These are phyloP conservation scores for Lumnitzera littorea DNA, from an alignment of 345 rosid species.

Conservation along the genomic window DNA sequence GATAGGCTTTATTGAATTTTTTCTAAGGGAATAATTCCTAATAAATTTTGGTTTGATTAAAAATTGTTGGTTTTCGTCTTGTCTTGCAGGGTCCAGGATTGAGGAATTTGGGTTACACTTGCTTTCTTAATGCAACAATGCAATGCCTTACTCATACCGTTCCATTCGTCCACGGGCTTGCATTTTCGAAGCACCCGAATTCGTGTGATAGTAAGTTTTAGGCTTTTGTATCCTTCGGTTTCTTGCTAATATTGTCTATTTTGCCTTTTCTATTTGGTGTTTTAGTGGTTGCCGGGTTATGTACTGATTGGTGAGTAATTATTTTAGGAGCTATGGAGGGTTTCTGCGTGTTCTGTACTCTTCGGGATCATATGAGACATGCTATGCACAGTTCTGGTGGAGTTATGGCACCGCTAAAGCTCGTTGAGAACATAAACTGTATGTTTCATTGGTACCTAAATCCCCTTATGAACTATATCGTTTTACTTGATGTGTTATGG, in stretches of 20 bases:
- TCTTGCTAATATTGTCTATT: not conserved
- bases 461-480: not conserved
- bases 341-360: constrained; percentile 50
- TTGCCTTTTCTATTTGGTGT: not conserved
- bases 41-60: no score
- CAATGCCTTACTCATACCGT: constrained; percentile 92
- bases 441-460: constrained; percentile 27
- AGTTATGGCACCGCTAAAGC: constrained; percentile 32
- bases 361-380: constrained; percentile 44
- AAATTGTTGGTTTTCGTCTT: not conserved
- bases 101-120: constrained; percentile 67
- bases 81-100: constrained; percentile 81
- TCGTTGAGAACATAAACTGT: constrained; percentile 56
- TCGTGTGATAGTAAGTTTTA: constrained; percentile 38
- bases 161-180: constrained; percentile 53
- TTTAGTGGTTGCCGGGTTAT: not conserved
- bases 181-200: constrained; percentile 23
- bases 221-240: not conserved
- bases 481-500: not conserved
- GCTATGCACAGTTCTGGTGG: constrained; percentile 41
- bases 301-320: constrained; percentile 3
- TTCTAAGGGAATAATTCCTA: no score
- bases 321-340: constrained; percentile 41
- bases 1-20: no score
- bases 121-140: constrained; percentile 76